Percentiles rank a stretch among this genome's conserved stretches.
These are phyloP conservation scores for Aspergillus bertholletiae DNA, from an alignment of 495 filamentous ascomycete genomes.

Conservation along the genomic window DNA sequence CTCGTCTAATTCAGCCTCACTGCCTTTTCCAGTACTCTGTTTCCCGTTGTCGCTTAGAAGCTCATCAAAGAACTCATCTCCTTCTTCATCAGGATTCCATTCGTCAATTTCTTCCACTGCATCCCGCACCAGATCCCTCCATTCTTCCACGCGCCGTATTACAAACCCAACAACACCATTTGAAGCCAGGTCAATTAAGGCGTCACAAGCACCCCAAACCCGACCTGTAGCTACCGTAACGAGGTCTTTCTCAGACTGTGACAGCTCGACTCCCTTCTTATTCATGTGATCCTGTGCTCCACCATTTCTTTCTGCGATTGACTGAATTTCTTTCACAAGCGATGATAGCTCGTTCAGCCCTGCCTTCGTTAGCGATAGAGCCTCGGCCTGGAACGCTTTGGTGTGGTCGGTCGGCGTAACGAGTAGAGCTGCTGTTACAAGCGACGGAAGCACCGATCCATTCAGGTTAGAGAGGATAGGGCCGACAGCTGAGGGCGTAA, in stretches of 20 bases:
- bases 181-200: constrained; percentile 54
- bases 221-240: constrained; percentile 44
- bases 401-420: constrained; percentile 58
- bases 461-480: constrained; percentile 64
- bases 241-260: constrained; percentile 34
- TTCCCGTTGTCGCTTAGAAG: constrained; percentile 34
- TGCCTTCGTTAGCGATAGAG: constrained; percentile 27
- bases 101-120: constrained; percentile 79
- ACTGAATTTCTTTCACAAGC: constrained; percentile 34
- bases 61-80: constrained; percentile 51
- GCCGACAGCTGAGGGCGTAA: constrained; percentile 70
- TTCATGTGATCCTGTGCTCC: constrained; percentile 16
- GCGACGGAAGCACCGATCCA: constrained; percentile 62
- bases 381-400: constrained; percentile 52
- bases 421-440: constrained; percentile 65
- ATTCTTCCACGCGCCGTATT: constrained; percentile 58
- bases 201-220: constrained; percentile 67
- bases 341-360: constrained; percentile 36
- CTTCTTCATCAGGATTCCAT: constrained; percentile 69
- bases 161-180: constrained; percentile 63
- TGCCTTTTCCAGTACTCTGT: constrained; percentile 41
- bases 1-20: constrained; percentile 29
- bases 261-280: constrained; percentile 23
- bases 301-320: constrained; percentile 22
- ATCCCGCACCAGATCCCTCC: constrained; percentile 70